phyloP scores from a whole-genome alignment of 148 eudicot species.

The Chenopodium formosanum region DNA sequence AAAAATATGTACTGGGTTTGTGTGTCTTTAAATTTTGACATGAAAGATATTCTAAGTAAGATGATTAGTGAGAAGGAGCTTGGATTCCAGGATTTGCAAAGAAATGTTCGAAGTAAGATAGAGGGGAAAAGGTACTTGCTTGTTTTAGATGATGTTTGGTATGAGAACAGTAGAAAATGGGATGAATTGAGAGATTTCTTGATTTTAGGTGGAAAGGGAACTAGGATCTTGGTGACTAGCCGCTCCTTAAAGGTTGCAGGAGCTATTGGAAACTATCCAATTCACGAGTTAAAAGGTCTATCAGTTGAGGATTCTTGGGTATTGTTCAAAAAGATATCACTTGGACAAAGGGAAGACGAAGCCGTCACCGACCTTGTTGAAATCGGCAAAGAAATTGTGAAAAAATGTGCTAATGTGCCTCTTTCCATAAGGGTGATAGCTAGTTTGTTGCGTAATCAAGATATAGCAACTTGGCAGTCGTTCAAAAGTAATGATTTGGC shows the following conservation, averaged over 20 bases:
- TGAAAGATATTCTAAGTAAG: neutral
- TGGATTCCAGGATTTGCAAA: neutral
- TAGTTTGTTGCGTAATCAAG: conserved; percentile 7
- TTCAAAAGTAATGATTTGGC: conserved; percentile 12
- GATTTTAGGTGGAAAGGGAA: conserved; percentile 6
- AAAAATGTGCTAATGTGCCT: conserved; percentile 25
- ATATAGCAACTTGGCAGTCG: conserved; percentile 13
- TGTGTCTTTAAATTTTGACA: conserved; percentile 1
- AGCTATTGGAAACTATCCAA: neutral
- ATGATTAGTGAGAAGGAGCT: neutral
- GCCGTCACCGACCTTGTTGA: neutral
- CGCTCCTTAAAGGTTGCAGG: conserved; percentile 4
- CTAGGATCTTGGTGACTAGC: conserved; percentile 16
- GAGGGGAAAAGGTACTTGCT: conserved; percentile 11
- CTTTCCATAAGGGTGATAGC: conserved; percentile 21
- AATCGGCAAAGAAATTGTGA: conserved; percentile 24
- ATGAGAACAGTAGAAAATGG: conserved; percentile 2
- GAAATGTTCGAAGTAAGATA: neutral
- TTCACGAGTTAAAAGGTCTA: neutral
- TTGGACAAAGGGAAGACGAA: neutral
- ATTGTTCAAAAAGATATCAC: conserved; percentile 16
- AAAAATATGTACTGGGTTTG: neutral
- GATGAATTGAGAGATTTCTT: neutral
- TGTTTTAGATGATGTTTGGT: conserved; percentile 17
- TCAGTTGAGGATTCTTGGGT: conserved; percentile 20